phyloP scores from a whole-genome alignment of 306 rosid genomes.

The Quercus variabilis region DNA sequence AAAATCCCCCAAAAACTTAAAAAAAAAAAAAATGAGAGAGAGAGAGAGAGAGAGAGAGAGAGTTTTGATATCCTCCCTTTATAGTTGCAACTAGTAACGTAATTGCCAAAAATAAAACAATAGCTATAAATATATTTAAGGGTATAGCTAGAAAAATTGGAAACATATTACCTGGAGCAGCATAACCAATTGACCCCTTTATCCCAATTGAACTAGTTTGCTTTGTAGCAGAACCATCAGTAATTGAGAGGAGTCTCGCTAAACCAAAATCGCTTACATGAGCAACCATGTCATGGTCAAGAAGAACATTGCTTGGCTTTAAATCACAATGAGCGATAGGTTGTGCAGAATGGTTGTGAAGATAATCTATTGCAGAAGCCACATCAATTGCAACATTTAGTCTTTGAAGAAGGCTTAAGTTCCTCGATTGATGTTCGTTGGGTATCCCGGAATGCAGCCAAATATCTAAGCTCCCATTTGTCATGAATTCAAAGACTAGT shows the following conservation, averaged over 20 bases:
- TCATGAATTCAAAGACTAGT: conserved; percentile 27
- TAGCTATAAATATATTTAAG: too few relatives aligned
- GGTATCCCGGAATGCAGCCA: conserved; percentile 5
- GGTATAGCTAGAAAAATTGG: too few relatives aligned
- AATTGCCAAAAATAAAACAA: too few relatives aligned
- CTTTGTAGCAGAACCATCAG: too few relatives aligned
- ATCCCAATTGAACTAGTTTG: too few relatives aligned
- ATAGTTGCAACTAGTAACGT: too few relatives aligned
- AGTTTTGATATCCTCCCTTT: too few relatives aligned
- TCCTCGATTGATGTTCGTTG: background rate
- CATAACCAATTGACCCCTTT: too few relatives aligned
- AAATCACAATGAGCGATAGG: conserved; percentile 1
- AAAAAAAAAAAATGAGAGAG: fast-evolving
- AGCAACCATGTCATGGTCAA: conserved; percentile 11
- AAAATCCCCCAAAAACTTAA: too few relatives aligned
- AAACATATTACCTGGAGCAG: too few relatives aligned
- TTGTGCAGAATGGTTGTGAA: conserved; percentile 8
- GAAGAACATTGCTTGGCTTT: conserved; percentile 21
- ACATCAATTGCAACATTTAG: conserved; percentile 18
- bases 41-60: too few relatives aligned
- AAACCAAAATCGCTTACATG: conserved; percentile 31
- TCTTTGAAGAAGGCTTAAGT: conserved; percentile 12
- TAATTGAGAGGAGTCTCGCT: conserved; percentile 15
- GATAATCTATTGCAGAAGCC: conserved; percentile 20
- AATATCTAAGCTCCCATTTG: conserved; percentile 30